Evolutionary conservation across 176 grass and related monocot genomes (phyloP), one percentile per base, ranked within the genome.

Genomic region (maize (Zea mays)): DNA sequence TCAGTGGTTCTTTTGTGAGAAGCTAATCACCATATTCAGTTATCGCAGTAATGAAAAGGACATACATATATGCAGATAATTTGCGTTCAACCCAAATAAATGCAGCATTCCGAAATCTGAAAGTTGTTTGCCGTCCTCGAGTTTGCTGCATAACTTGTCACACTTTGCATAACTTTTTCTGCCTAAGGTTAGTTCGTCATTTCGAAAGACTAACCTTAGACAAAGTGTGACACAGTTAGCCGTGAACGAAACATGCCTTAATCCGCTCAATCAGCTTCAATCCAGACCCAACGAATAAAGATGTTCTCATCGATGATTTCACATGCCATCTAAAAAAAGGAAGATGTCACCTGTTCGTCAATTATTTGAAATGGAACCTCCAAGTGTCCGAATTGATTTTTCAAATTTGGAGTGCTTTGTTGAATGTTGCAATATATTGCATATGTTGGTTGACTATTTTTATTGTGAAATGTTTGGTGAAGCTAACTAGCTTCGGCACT

Each of bases 291-390:
- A 27, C 27, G 1, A 27, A 27, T 27, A 27, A 98, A 90, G 96
- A 98, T 76, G 94, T 98, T 71, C 85, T 98, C 69, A 98, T 98
- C 34, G 93, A 98, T 72, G 96, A 98, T 95, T 98, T 98, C 74
- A 98, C 96, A 21, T 98, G 96, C 73, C 89, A 98, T 70, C 74
- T 98, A 27, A 71, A 98, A 98, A 98, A 82, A 92, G 96, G 70
- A 98, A 92, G 89, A 87, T 94, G 92, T 90, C 82, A 75, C 83
- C 27, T 27, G 27, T 27, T 27, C 27, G 27, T 27, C 27, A 27
- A 27, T 47, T 72, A 8, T 48, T 13, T 44, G 67, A 51, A 46
- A 71, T 13, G 27, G 12, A 71, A 51, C 12, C 45, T 35, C 15
- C 48, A 51, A 81, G 27, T 44, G 10, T 44, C 61, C 46, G 11